A percentile compares a stretch with the other conserved stretches of the same genome.
phyloP scores from a whole-genome alignment of 441 rosid species.

The Pelargonium fulgidum region DNA sequence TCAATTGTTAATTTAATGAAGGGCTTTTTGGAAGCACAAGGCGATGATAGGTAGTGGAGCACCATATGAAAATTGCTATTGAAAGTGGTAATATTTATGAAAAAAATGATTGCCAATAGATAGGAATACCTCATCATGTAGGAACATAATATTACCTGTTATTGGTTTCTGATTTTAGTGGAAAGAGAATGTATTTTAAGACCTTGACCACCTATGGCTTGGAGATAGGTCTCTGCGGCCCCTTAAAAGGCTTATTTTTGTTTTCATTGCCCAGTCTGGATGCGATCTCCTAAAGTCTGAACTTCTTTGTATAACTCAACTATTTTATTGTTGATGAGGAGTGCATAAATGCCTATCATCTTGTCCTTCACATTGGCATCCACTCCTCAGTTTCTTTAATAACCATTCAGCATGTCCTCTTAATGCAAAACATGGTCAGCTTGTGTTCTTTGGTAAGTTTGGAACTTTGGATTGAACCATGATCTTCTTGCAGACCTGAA shows the following conservation, averaged over 20 bases:
- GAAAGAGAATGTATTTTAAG: not conserved
- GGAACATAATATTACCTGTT: not conserved
- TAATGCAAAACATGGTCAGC: not conserved
- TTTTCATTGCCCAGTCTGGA: not conserved
- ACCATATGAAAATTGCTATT: not conserved
- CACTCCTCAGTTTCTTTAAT: not conserved
- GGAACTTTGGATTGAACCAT: not conserved
- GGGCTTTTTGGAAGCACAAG: not conserved
- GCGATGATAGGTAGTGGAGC: not conserved
- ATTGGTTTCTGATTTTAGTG: not conserved
- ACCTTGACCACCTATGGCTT: not conserved
- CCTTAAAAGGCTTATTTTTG: not conserved
- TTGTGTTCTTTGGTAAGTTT: not conserved
- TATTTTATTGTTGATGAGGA: no score
- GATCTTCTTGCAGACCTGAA: slow-evolving; percentile 57
- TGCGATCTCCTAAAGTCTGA: not conserved
- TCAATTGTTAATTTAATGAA: not conserved
- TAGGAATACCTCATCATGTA: not conserved
- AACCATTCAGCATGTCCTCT: not conserved
- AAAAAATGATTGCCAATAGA: not conserved
- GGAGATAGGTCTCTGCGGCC: not conserved
- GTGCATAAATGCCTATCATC: slow-evolving; percentile 1
- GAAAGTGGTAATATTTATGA: not conserved
- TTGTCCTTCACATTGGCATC: not conserved
- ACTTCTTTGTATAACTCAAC: no score